Evolutionary conservation across 2,329 filamentous ascomycete species (phyloP).

Genomic region (Lasiodiplodia sp.): DNA sequence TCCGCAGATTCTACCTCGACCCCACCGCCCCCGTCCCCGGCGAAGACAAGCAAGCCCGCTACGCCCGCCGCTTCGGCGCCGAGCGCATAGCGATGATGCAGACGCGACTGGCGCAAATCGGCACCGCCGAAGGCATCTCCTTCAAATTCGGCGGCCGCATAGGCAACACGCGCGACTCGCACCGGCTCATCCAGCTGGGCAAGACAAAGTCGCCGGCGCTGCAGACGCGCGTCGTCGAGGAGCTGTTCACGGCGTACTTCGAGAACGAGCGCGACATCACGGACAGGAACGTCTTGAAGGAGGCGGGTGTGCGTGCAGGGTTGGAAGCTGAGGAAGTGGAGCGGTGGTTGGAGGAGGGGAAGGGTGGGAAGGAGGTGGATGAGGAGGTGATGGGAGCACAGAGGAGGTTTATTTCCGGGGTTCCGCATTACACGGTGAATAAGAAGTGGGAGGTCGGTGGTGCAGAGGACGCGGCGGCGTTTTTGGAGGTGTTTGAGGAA

Average conservation of each 20-base stretch:
- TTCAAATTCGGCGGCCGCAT: conserved; percentile 76
- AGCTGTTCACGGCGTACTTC: conserved; percentile 53
- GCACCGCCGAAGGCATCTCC: conserved; percentile 71
- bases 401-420: conserved; percentile 66
- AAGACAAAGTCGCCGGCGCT: conserved; percentile 61
- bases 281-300: conserved; percentile 47
- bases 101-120: conserved; percentile 64
- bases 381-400: conserved; percentile 55
- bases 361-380: conserved; percentile 55
- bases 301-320: conserved; percentile 53
- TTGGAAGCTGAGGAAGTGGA: conserved; percentile 51
- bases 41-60: conserved; percentile 64
- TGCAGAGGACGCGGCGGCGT: conserved; percentile 73
- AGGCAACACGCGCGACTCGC: conserved; percentile 80
- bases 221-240: conserved; percentile 51
- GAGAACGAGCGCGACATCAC: conserved; percentile 59
- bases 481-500: conserved; percentile 70
- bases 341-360: conserved; percentile 53
- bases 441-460: conserved; percentile 71
- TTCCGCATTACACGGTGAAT: conserved; percentile 79
- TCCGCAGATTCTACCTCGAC: conserved; percentile 73
- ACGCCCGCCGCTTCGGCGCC: conserved; percentile 68
- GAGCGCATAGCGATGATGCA: conserved; percentile 66
- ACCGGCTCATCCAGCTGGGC: conserved; percentile 76
- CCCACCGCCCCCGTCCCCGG: conserved; percentile 64